Evolutionary conservation across 78 protist genomes (phyloP).

Genomic region (Neovahlkampfia damariscottae): DNA sequence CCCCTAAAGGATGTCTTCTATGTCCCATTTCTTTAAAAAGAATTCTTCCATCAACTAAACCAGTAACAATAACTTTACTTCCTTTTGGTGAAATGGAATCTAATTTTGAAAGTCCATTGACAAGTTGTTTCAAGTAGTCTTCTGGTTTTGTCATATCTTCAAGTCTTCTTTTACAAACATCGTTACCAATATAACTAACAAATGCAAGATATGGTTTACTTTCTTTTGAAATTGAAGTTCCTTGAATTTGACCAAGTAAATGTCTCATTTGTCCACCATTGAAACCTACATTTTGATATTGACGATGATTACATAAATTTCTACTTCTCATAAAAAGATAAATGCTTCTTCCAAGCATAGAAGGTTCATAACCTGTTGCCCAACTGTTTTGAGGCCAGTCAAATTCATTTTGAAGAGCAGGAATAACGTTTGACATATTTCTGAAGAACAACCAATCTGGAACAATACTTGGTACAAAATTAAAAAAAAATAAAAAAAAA

Average conservation of each 20-base stretch:
- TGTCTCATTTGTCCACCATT: constrained; percentile 21
- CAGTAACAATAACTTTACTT: constrained; percentile 1
- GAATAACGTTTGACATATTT: neutral
- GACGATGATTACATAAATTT: constrained; percentile 6
- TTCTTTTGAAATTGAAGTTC: neutral
- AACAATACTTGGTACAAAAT: no score
- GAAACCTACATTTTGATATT: constrained; percentile 9
- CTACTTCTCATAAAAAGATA: neutral
- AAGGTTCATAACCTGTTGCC: neutral
- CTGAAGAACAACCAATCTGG: constrained; percentile 4
- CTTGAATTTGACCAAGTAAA: constrained; percentile 1
- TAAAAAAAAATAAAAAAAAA: no score
- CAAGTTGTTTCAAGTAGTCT: neutral
- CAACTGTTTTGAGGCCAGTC: constrained; percentile 3
- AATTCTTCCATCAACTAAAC: constrained; percentile 31
- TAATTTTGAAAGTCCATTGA: neutral
- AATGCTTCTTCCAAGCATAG: constrained; percentile 3
- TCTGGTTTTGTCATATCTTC: constrained; percentile 30
- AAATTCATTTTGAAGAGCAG: neutral
- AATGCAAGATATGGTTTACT: constrained; percentile 4
- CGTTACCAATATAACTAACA: constrained; percentile 21
- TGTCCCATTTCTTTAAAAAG: constrained; percentile 17
- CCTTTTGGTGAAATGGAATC: constrained; percentile 10
- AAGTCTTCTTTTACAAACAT: constrained; percentile 12
- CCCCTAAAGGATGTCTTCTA: constrained; percentile 23